Percentiles rank a stretch among this genome's conserved stretches.
Conservation (phyloP, 352 stramenopile species). For the Globisporangium rhizosaccharum region DNA sequence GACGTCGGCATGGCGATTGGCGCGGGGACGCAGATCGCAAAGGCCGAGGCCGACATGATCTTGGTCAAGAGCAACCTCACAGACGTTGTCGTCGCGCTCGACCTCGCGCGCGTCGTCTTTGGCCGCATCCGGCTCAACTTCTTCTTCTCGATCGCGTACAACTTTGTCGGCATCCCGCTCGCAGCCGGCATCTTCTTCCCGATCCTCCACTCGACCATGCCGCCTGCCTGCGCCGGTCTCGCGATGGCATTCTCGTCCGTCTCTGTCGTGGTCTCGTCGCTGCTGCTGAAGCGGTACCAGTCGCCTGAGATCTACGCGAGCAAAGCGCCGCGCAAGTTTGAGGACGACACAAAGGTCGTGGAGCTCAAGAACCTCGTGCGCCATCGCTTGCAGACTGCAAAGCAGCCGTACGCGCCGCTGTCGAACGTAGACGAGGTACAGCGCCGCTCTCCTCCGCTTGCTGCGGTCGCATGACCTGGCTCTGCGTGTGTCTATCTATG, state of each 20-base stretch:
- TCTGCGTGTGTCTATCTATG: neutral
- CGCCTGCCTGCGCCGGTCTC: constrained; percentile 75
- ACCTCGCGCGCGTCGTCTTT: constrained; percentile 79
- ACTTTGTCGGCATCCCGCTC: constrained; percentile 76
- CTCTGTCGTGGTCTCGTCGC: constrained; percentile 79
- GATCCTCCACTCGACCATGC: constrained; percentile 78
- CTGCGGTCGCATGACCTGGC: constrained; percentile 5
- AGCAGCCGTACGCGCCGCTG: constrained; percentile 59
- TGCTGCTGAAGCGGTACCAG: constrained; percentile 80
- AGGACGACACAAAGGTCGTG: constrained; percentile 62
- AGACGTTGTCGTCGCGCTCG: constrained; percentile 80
- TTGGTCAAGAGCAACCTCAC: constrained; percentile 81
- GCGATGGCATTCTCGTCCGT: constrained; percentile 88
- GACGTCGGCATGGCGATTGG: constrained; percentile 92
- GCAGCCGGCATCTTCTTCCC: constrained; percentile 84
- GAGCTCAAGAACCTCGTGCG: constrained; percentile 76
- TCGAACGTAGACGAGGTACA: constrained; percentile 56
- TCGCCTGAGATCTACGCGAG: constrained; percentile 33
- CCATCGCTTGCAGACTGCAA: constrained; percentile 44
- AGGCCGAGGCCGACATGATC: constrained; percentile 86
- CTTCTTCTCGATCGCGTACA: constrained; percentile 87
- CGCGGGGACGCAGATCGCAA: constrained; percentile 87
- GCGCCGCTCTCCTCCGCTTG: constrained; percentile 7
- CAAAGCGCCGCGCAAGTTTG: constrained; percentile 41
- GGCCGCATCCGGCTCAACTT: constrained; percentile 84